Evolutionary conservation across 345 rosid species (phyloP).

Genomic region (Chamaenerion angustifolium): DNA sequence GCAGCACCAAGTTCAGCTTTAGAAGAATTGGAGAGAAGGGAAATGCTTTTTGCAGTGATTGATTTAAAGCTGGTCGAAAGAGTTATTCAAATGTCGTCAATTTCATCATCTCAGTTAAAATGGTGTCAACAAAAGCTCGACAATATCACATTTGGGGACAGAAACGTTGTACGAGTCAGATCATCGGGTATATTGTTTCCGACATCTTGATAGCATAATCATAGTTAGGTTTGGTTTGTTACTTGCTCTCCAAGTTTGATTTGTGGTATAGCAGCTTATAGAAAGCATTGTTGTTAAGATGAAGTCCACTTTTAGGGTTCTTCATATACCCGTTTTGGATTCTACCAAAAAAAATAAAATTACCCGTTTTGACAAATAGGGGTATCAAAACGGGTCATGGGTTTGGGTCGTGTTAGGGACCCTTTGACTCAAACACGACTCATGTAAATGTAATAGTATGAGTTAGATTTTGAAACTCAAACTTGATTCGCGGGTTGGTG

Average conservation of each 20-base stretch:
- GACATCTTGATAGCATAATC: constrained; percentile 14
- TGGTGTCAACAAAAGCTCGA: constrained; percentile 71
- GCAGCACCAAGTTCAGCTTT: constrained; percentile 5
- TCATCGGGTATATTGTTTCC: constrained; percentile 31
- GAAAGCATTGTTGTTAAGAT: neutral
- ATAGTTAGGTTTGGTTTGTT: too few relatives aligned
- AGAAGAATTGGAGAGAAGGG: constrained; percentile 28
- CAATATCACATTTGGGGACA: constrained; percentile 28
- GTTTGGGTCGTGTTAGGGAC: too few relatives aligned
- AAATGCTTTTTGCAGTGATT: constrained; percentile 27
- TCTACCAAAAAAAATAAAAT: too few relatives aligned
- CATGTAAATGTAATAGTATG: too few relatives aligned
- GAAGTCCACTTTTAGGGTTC: constrained; percentile 4
- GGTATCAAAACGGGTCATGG: too few relatives aligned
- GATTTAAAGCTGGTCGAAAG: constrained; percentile 49
- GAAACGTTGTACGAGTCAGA: constrained; percentile 25
- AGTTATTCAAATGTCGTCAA: constrained; percentile 43
- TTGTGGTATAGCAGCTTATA: too few relatives aligned
- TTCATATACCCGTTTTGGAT: neutral
- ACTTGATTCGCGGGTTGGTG: too few relatives aligned
- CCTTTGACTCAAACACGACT: too few relatives aligned
- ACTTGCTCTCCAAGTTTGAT: too few relatives aligned
- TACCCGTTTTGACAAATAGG: too few relatives aligned
- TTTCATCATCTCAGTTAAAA: constrained; percentile 46
- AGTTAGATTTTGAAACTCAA: too few relatives aligned